These are phyloP conservation scores for Suillus variegatus DNA, from an alignment of 768 basidiomycete genomes.

Conservation along the genomic window DNA sequence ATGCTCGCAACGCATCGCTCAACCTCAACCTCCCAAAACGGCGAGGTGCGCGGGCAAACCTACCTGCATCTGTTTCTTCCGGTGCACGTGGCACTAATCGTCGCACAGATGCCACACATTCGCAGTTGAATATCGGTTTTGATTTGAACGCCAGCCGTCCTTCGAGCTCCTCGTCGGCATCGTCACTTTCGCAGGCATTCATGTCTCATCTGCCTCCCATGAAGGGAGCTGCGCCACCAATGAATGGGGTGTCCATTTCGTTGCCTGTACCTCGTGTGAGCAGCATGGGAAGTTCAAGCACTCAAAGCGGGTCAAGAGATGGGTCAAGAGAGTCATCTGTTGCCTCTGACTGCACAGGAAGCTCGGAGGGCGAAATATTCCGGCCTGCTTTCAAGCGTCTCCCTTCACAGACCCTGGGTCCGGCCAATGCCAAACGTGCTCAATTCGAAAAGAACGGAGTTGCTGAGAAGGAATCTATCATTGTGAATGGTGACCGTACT, in stretches of 20 bases:
- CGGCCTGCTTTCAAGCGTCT: slow-evolving; percentile 74
- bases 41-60: slow-evolving; percentile 28
- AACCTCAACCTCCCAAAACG: slow-evolving; percentile 55
- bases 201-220: slow-evolving; percentile 16
- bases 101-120: neutral
- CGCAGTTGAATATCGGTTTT: slow-evolving; percentile 15
- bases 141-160: slow-evolving; percentile 34
- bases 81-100: slow-evolving; percentile 8
- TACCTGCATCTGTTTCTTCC: slow-evolving; percentile 14
- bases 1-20: slow-evolving; percentile 65
- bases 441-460: slow-evolving; percentile 38
- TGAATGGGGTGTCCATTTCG: slow-evolving; percentile 33
- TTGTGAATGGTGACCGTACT: neutral
- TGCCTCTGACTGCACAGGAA: slow-evolving; percentile 33
- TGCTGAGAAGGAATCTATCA: slow-evolving; percentile 18
- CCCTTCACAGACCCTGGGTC: slow-evolving; percentile 72
- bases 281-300: slow-evolving; percentile 13
- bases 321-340: slow-evolving; percentile 33
- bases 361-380: slow-evolving; percentile 31
- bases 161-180: slow-evolving; percentile 38
- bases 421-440: slow-evolving; percentile 54
- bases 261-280: slow-evolving; percentile 32
- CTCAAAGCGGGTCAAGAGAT: slow-evolving; percentile 27
- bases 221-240: slow-evolving; percentile 23
- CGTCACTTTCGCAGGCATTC: slow-evolving; percentile 45